Base-by-base conservation (phyloP, 2,329 filamentous ascomycete species). In the Xylaria sp. region DNA sequence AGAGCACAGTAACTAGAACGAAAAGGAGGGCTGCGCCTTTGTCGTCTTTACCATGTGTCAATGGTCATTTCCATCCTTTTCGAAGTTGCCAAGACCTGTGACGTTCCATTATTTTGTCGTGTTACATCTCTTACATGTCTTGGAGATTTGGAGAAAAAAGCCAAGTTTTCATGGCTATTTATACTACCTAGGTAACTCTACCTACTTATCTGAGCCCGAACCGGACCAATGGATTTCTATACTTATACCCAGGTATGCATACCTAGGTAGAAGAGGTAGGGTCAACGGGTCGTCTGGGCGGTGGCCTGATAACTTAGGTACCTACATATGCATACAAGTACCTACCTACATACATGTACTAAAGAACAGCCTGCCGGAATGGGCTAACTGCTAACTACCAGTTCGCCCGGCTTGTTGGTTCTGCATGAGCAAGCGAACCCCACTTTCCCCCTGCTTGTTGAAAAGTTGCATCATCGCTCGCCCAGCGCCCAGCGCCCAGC, bases 151-250 rank as follows among this genome's bases (percentile, higher is more conserved):
- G n/a, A n/a, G n/a, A n/a, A n/a, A 15, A 39, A 39, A 39, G 36
- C 36, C 36, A 39, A 39, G 36, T 39, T 39, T 15, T 13, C 13
- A 39, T 39, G 36, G 5, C 13, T 39, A 39, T 39, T 39, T 39
- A 43, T 43, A 43, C 39, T n/a, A 9, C 39, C 9, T n/a, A n/a
- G n/a, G n/a, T n/a, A n/a, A n/a, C n/a, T n/a, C n/a, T n/a, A n/a
- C n/a, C n/a, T n/a, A 13, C 36, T 39, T 39, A 13, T 39, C 36
- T 39, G 18, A 18, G 18, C 34, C 23, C 7, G 39, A 39, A 39
- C 60, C 65, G 62, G 62, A 58, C 61, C 45, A 68, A 65, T 62
- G 61, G 62, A 41, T 56, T 65, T 36, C 23, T 39, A 34, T 43
- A 45, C 36, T n/a, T n/a, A n/a, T n/a, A n/a, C n/a, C n/a, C n/a